phyloP scores from a whole-genome alignment of 2,329 filamentous ascomycete genomes.

The Fusarium papillatum region DNA sequence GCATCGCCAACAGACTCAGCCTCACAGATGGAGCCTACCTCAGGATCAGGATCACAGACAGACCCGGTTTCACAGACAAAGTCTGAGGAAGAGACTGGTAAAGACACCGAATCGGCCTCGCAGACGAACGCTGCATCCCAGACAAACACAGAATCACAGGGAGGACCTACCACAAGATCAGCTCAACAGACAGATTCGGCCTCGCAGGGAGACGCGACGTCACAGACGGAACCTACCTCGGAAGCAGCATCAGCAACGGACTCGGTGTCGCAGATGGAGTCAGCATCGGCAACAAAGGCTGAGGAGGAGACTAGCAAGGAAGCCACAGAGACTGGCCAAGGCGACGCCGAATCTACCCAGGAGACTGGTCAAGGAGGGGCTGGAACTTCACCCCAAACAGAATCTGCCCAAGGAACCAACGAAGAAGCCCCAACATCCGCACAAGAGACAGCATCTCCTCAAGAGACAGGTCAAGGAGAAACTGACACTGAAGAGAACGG shows the following conservation, averaged over 20 bases:
- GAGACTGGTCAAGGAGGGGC: not conserved
- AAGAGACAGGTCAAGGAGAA: not conserved
- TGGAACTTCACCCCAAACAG: not conserved
- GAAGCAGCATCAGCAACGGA: not conserved
- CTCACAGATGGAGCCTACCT: not conserved
- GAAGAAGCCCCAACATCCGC: not conserved
- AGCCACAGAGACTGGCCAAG: not conserved
- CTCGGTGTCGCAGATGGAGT: no score
- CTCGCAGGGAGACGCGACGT: no score
- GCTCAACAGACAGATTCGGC: no score
- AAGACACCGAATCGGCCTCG: not conserved
- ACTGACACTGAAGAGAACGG: not conserved
- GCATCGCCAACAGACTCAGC: not conserved
- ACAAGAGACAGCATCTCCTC: not conserved
- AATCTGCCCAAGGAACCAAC: not conserved
- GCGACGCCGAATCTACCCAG: not conserved
- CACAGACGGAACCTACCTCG: not conserved
- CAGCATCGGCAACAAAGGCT: no score
- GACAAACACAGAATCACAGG: not conserved
- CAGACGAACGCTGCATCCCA: not conserved
- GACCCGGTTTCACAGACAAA: not conserved
- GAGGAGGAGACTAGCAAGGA: no score
- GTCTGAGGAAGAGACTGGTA: not conserved
- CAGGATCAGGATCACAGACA: not conserved
- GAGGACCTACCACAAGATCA: no score